Percentiles rank a stretch among this genome's conserved stretches.
phyloP scores from a whole-genome alignment of 371 early-diverging fungal genomes.

The Gilbertella persicaria region DNA sequence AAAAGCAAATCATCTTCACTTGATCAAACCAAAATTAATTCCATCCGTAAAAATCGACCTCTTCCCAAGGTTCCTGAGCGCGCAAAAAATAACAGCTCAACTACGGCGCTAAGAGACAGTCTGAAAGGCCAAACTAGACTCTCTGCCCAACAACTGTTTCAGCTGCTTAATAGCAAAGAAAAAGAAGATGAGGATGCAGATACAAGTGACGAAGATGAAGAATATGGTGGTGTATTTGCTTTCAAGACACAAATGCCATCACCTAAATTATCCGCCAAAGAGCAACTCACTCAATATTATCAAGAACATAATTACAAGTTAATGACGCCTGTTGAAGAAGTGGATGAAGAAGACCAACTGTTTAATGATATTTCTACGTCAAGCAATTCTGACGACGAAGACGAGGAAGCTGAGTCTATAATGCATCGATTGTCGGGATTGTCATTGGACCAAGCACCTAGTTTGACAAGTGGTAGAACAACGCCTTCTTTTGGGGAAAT shows the following conservation, averaged over 20 bases:
- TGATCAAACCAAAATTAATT: conserved; percentile 3
- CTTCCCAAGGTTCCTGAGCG: conserved; percentile 24
- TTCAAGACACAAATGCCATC: conserved; percentile 21
- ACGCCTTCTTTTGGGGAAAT: conserved; percentile 2
- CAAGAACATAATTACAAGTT: conserved; percentile 1
- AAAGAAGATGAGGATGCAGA: neutral
- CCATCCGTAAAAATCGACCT: conserved; percentile 19
- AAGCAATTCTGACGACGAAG: conserved; percentile 1
- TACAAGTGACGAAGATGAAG: conserved; percentile 6
- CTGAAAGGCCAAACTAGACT: conserved; percentile 5
- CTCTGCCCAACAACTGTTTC: conserved; percentile 22
- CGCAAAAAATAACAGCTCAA: conserved; percentile 5
- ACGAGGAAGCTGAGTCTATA: neutral
- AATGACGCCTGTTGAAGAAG: conserved; percentile 25
- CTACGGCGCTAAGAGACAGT: neutral
- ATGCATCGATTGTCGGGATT: neutral
- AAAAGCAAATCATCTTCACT: neutral
- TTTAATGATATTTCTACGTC: conserved; percentile 2
- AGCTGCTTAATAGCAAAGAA: conserved; percentile 7
- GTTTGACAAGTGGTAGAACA: conserved; percentile 16
- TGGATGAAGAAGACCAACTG: conserved; percentile 16
- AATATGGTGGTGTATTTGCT: conserved; percentile 19
- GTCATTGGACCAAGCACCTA: conserved; percentile 10
- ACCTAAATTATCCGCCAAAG: conserved; percentile 1
- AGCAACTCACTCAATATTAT: conserved; percentile 1